These are phyloP conservation scores for Phytopythium oedochilum DNA, from an alignment of 352 stramenopile species.

Conservation along the genomic window DNA sequence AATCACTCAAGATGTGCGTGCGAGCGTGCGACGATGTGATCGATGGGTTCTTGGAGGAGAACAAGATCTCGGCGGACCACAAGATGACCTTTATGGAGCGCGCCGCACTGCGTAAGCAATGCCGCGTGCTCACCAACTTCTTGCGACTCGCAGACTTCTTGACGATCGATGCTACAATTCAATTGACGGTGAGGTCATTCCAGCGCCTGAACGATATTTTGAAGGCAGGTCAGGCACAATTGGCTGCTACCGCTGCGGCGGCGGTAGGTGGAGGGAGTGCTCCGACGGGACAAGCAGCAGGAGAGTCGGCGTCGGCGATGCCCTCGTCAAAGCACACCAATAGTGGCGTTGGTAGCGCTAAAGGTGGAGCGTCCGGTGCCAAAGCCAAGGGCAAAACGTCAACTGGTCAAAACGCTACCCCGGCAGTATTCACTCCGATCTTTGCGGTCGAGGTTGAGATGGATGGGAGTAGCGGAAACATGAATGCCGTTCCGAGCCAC, in stretches of 20 bases:
- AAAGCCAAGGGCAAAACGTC: conserved; percentile 13
- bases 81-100: conserved; percentile 98
- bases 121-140: conserved; percentile 90
- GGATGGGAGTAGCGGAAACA: conserved; percentile 22
- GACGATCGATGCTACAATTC: conserved; percentile 85
- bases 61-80: conserved; percentile 91
- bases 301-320: neutral
- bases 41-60: conserved; percentile 86
- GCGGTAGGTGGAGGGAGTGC: neutral
- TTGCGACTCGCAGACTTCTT: conserved; percentile 90
- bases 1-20: conserved; percentile 81
- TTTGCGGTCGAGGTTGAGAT: conserved; percentile 70
- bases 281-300: neutral
- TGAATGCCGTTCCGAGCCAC: conserved; percentile 55
- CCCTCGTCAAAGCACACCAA: neutral
- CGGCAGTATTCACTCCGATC: conserved; percentile 39
- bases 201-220: conserved; percentile 51
- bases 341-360: neutral
- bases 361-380: neutral
- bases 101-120: conserved; percentile 89
- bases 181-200: conserved; percentile 82
- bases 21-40: conserved; percentile 91
- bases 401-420: conserved; percentile 2
- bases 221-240: conserved; percentile 37
- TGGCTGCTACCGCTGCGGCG: conserved; percentile 1